These are phyloP conservation scores for Pyricularia sp. DNA, from an alignment of 2,329 filamentous ascomycete genomes.

Conservation along the genomic window DNA sequence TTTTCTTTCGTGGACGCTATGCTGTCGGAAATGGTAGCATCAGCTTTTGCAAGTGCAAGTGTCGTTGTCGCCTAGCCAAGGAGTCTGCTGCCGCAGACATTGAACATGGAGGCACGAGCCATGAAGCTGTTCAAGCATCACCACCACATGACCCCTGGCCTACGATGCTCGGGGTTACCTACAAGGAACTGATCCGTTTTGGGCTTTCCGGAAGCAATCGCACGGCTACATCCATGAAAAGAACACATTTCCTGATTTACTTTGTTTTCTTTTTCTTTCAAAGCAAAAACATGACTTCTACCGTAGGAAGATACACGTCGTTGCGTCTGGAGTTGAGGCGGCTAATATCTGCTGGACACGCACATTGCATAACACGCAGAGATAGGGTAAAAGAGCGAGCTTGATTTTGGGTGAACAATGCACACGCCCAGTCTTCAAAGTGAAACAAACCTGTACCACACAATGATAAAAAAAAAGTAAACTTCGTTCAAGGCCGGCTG, in stretches of 20 bases:
- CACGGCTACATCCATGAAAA: neutral
- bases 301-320: neutral
- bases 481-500: neutral
- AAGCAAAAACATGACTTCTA: neutral
- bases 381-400: neutral
- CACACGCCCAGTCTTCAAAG: neutral
- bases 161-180: neutral
- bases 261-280: neutral
- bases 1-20: neutral
- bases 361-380: neutral
- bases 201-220: neutral
- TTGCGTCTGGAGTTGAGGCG: neutral
- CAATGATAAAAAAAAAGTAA: neutral
- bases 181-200: neutral
- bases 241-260: neutral
- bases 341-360: neutral
- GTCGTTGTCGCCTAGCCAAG: neutral
- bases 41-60: neutral
- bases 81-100: neutral
- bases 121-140: neutral
- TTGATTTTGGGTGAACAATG: neutral
- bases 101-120: neutral
- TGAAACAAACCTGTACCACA: neutral
- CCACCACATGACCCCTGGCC: neutral
- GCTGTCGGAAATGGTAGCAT: neutral